Percentiles rank a stretch among this genome's conserved stretches.
phyloP scores from a whole-genome alignment of 106 monocot species.

The Ottelia alismoides region DNA sequence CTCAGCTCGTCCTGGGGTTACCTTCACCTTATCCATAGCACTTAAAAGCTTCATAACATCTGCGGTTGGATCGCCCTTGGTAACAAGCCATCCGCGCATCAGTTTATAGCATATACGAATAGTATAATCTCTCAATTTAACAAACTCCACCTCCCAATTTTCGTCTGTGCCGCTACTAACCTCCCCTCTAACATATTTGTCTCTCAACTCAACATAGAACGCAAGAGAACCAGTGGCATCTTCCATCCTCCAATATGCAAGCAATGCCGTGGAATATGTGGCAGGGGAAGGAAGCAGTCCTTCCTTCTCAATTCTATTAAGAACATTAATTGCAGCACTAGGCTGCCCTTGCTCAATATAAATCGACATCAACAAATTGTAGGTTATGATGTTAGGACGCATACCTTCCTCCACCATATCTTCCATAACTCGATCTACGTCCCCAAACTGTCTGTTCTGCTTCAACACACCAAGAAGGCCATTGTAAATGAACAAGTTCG shows the following conservation, averaged over 20 bases:
- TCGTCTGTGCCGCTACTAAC: constrained; percentile 17
- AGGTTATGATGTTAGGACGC: constrained; percentile 64
- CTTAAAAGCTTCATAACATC: constrained; percentile 42
- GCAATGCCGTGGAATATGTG: constrained; percentile 58
- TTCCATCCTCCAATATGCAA: constrained; percentile 51
- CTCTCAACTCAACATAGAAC: constrained; percentile 35
- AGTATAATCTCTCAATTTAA: constrained; percentile 43
- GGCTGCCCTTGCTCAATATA: constrained; percentile 47
- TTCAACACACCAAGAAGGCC: constrained; percentile 71
- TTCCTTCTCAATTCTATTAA: constrained; percentile 31
- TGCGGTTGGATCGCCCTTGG: constrained; percentile 15
- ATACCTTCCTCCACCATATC: constrained; percentile 68
- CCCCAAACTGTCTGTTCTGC: constrained; percentile 24
- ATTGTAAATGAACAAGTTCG: constrained; percentile 70
- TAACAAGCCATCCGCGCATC: constrained; percentile 59
- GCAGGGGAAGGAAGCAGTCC: constrained; percentile 59
- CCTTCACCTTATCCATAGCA: constrained; percentile 38
- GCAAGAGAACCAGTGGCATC: constrained; percentile 54
- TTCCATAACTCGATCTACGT: constrained; percentile 35
- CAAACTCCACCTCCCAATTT: constrained; percentile 55
- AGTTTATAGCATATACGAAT: constrained; percentile 48
- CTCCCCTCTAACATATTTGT: constrained; percentile 35
- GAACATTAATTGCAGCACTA: constrained; percentile 30
- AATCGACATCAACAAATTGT: constrained; percentile 73
- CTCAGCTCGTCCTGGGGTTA: constrained; percentile 25